These are phyloP conservation scores for Pleoardoris graminearum DNA, from an alignment of 2,329 filamentous ascomycete species.

Conservation along the genomic window DNA sequence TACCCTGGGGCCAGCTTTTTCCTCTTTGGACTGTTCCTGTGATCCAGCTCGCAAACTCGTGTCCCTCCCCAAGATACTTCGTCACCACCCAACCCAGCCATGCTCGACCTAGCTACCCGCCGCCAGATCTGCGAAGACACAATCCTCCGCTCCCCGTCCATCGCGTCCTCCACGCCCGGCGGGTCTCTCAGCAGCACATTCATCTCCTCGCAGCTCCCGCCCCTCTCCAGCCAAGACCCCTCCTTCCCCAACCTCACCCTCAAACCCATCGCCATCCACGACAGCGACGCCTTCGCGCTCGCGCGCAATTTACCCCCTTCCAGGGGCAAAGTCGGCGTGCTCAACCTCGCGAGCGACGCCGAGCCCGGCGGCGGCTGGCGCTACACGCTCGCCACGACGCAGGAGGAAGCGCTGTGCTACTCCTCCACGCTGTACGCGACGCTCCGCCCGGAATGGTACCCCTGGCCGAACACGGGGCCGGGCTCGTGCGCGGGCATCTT, in stretches of 20 bases:
- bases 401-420: constrained; percentile 31
- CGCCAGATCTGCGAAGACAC: constrained; percentile 28
- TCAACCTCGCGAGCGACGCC: constrained; percentile 26
- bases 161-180: constrained; percentile 16
- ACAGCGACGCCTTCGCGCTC: constrained; percentile 27
- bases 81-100: no score
- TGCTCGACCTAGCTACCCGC: constrained; percentile 23
- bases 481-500: constrained; percentile 25
- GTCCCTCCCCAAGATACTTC: no score
- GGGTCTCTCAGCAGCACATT: constrained; percentile 21
- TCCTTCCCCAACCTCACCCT: constrained; percentile 11
- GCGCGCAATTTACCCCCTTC: constrained; percentile 12
- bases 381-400: constrained; percentile 22
- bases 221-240: constrained; percentile 13
- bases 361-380: constrained; percentile 29
- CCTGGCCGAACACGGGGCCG: constrained; percentile 24
- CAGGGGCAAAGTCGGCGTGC: constrained; percentile 18
- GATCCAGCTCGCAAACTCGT: no score
- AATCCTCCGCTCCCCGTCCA: constrained; percentile 14
- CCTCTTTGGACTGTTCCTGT: no score
- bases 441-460: constrained; percentile 27
- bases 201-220: constrained; percentile 20
- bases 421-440: constrained; percentile 26
- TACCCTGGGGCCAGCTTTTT: no score
- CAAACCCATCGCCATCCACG: constrained; percentile 17